phyloP scores from a whole-genome alignment of 495 filamentous ascomycete species.

The Aspergillus saccharolyticus region DNA sequence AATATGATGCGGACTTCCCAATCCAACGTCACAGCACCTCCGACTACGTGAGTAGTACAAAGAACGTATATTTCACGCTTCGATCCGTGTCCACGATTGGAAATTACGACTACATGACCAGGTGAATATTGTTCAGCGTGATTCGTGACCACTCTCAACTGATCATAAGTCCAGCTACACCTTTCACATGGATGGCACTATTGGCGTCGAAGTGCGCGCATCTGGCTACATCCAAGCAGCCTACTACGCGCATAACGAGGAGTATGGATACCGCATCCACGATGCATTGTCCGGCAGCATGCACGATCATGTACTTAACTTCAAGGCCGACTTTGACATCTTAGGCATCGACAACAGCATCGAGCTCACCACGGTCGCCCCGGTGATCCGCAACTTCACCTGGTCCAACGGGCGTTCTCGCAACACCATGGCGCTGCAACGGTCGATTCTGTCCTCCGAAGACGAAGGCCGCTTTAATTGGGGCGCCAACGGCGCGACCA shows the following conservation, averaged over 20 bases:
- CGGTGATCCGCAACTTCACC: conserved; percentile 36
- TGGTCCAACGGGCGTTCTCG: conserved; percentile 44
- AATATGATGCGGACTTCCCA: conserved; percentile 18
- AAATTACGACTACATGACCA: conserved; percentile 19
- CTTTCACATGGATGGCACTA: conserved; percentile 52
- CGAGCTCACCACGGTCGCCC: conserved; percentile 35
- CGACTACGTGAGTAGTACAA: conserved; percentile 9
- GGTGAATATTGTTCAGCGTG: background rate
- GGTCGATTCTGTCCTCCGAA: conserved; percentile 40
- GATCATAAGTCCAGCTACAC: conserved; percentile 27
- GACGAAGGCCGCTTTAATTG: conserved; percentile 29
- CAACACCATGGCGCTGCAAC: conserved; percentile 52
- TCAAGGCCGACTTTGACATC: conserved; percentile 54
- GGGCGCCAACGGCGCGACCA: conserved; percentile 27
- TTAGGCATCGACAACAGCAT: conserved; percentile 47
- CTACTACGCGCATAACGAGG: conserved; percentile 43
- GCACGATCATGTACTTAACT: conserved; percentile 58
- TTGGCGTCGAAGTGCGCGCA: conserved; percentile 52
- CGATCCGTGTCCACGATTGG: conserved; percentile 14
- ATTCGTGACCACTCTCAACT: too few relatives aligned
- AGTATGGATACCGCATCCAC: conserved; percentile 54
- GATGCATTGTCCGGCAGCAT: conserved; percentile 49
- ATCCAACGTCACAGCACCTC: conserved; percentile 10
- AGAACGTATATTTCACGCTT: conserved; percentile 16
- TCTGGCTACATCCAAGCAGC: conserved; percentile 53